These are phyloP conservation scores for Cladobotryum mycophilum DNA, from an alignment of 2,329 filamentous ascomycete genomes.

Conservation along the genomic window DNA sequence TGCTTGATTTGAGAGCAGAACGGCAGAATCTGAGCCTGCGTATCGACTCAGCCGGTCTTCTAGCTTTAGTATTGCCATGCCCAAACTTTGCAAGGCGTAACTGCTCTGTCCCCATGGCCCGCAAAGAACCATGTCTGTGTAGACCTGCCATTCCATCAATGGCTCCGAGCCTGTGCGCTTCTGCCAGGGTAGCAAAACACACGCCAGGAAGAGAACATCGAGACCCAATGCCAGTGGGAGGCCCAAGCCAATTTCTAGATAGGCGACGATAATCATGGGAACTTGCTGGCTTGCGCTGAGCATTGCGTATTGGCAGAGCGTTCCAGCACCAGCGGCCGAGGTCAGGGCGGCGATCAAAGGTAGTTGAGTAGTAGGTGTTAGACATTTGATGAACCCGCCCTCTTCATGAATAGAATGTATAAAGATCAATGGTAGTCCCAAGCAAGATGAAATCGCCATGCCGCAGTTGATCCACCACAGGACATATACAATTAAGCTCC, in stretches of 20 bases:
- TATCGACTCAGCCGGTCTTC: not conserved
- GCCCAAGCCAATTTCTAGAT: slow-evolving; percentile 31
- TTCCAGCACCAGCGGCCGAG: slow-evolving; percentile 29
- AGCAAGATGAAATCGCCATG: slow-evolving; percentile 25
- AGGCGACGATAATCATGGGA: slow-evolving; percentile 34
- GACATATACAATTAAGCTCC: slow-evolving; percentile 24
- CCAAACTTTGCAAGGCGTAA: slow-evolving; percentile 33
- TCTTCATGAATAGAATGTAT: slow-evolving; percentile 30
- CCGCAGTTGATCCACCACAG: slow-evolving; percentile 35
- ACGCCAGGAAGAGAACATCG: slow-evolving; percentile 27
- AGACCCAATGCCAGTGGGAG: slow-evolving; percentile 27
- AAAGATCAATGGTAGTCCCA: slow-evolving; percentile 29
- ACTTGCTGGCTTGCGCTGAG: slow-evolving; percentile 25
- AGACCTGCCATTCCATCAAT: slow-evolving; percentile 13
- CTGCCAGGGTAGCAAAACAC: slow-evolving; percentile 22
- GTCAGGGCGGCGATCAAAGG: slow-evolving; percentile 34
- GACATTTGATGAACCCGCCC: slow-evolving; percentile 18
- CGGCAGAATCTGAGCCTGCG: not conserved
- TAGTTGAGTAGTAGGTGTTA: slow-evolving; percentile 30
- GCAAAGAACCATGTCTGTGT: slow-evolving; percentile 34
- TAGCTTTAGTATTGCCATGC: slow-evolving; percentile 21
- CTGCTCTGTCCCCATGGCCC: slow-evolving; percentile 33
- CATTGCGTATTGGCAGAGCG: slow-evolving; percentile 25
- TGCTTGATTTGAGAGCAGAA: slow-evolving; percentile 24
- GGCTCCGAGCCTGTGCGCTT: not conserved